Conservation (phyloP, 805 yeast genomes). For the Nakazawaea molendinolei region DNA sequence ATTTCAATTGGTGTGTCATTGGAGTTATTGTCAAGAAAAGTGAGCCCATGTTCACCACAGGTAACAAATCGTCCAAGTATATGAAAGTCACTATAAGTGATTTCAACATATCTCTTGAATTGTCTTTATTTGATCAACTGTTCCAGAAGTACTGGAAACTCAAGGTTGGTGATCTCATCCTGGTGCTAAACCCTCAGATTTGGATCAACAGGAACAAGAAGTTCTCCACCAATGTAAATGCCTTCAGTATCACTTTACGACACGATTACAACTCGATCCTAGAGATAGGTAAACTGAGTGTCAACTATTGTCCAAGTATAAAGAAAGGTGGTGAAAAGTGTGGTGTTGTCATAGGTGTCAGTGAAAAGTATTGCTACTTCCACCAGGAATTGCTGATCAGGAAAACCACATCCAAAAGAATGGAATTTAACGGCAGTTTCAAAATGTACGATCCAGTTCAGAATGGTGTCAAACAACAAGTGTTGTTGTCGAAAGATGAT, state of each 20-base stretch:
- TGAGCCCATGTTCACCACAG: slow-evolving; percentile 39
- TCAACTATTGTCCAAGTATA: slow-evolving; percentile 55
- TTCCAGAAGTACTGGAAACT: slow-evolving; percentile 69
- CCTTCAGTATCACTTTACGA: slow-evolving; percentile 50
- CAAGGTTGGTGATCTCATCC: slow-evolving; percentile 66
- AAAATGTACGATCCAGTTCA: slow-evolving; percentile 48
- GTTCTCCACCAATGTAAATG: slow-evolving; percentile 19
- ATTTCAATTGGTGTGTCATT: slow-evolving; percentile 72
- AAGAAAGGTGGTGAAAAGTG: slow-evolving; percentile 49
- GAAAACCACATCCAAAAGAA: slow-evolving; percentile 50
- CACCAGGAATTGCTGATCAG: slow-evolving; percentile 58
- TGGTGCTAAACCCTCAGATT: slow-evolving; percentile 68
- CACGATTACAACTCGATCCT: slow-evolving; percentile 46
- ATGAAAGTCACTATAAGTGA: slow-evolving; percentile 62
- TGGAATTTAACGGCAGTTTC: slow-evolving; percentile 66
- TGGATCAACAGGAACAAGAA: slow-evolving; percentile 23
- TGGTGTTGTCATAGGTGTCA: slow-evolving; percentile 49
- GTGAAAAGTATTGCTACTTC: slow-evolving; percentile 56
- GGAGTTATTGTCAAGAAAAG: slow-evolving; percentile 62
- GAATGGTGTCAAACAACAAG: slow-evolving; percentile 34
- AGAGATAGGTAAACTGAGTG: slow-evolving; percentile 70
- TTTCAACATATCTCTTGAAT: slow-evolving; percentile 50
- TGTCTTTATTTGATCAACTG: slow-evolving; percentile 62
- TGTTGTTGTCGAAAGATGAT: slow-evolving; percentile 26
- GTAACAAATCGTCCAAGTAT: slow-evolving; percentile 37